Evolutionary conservation across 768 basidiomycete species (phyloP).

Genomic region (Mycena latifolia): DNA sequence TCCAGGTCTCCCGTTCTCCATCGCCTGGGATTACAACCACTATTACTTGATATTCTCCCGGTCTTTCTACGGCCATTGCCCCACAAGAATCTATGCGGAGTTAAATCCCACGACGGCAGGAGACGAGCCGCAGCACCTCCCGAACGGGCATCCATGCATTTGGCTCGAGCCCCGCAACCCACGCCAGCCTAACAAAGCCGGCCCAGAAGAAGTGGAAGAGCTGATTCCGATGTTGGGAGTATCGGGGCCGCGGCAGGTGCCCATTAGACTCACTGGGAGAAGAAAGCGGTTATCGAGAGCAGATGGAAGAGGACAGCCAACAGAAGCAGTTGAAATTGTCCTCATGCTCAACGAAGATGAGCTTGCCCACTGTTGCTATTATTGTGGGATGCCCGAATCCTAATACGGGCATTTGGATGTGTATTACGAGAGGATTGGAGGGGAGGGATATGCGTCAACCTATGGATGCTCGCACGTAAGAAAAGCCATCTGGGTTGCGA

Average conservation of each 20-base stretch:
- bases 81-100: not conserved
- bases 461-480: no score
- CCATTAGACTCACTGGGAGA: not conserved
- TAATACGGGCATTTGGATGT: not conserved
- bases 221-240: not conserved
- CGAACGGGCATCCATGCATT: not conserved
- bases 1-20: not conserved
- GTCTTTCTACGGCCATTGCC: not conserved
- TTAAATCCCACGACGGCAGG: not conserved
- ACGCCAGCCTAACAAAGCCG: not conserved
- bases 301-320: not conserved
- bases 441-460: not conserved
- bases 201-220: not conserved
- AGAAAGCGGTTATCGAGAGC: not conserved
- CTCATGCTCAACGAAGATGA: not conserved
- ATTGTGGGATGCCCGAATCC: not conserved
- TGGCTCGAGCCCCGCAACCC: not conserved
- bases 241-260: not conserved
- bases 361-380: slow-evolving; percentile 9
- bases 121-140: not conserved
- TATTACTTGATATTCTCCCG: not conserved
- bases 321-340: not conserved
- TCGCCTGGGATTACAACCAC: not conserved
- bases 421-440: not conserved
- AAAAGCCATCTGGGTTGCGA: no score